Base-by-base conservation (phyloP, 2,329 filamentous ascomycete species). In the Parasarocladium wereldwijsianum region DNA sequence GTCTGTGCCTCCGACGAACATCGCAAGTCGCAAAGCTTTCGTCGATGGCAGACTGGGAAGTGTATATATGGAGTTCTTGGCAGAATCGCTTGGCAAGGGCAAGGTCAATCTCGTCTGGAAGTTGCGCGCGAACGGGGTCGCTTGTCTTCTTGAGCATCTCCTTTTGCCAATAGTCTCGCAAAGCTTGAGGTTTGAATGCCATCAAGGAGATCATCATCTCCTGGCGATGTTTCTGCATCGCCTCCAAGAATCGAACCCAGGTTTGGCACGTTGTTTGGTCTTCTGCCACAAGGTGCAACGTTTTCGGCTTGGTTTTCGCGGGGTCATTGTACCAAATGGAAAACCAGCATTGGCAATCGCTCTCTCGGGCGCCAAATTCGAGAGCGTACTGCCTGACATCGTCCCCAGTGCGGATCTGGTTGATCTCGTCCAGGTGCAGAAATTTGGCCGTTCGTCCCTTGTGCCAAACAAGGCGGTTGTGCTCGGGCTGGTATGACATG, bases 401-500 rank as follows among this genome's bases (percentile, higher is more conserved):
- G 9, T 70, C 69, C 12, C 83, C 85, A 19, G 76, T 73, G 37
- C 86, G 76, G 27, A 96, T 85, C 46, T 93, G 85, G 45, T 82
- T 79, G 44, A 98, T 87, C 49, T 96, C 85, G 45, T 98, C 90
- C 38, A 98, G 82, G 51, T 93, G 92, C 39, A 98, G 79, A 31
- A 73, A 75, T 50, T 94, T 96, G 15, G 74, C 70, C 1, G 80
- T 76, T 20, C 82, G 75, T 7, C 67, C 71, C 26, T 74, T 69
- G 51, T 93, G 81, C 87, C 87, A 96, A 16, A 69, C 79, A 15
- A 98, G 81, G 51, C 85, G 90, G 36, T 81, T 86, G 2, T 79
- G 70, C 44, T 87, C 79, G 15, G 79, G 66, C 43, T 96, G 84
- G 15, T 96, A 71, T 31, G 77, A 71, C 19, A 77, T 60, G 17